phyloP scores from a whole-genome alignment of 176 grass and related monocot species.

The Luzula sylvatica region DNA sequence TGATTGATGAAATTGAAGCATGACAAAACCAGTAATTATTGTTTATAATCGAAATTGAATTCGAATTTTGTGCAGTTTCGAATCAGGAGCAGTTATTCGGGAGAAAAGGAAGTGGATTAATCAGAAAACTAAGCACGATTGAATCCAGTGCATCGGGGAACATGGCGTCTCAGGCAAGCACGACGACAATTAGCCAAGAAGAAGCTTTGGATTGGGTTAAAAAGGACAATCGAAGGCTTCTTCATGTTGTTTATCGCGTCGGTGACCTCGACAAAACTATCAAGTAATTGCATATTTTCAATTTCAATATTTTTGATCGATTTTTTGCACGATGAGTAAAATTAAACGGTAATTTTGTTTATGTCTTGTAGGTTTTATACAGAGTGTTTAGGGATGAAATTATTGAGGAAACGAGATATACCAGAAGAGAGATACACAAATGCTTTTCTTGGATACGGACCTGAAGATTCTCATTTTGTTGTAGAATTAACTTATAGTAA shows the following conservation, averaged over 20 bases:
- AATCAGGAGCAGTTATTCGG: slow-evolving; percentile 34
- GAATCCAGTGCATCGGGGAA: slow-evolving; percentile 29
- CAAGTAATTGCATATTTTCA: slow-evolving; percentile 64
- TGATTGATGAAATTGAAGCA: too few relatives aligned
- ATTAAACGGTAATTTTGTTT: background rate
- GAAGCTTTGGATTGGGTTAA: slow-evolving; percentile 74
- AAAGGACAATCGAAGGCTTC: slow-evolving; percentile 61
- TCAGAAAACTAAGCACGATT: slow-evolving; percentile 27
- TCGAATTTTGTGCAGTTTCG: slow-evolving; percentile 28
- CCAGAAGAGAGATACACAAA: slow-evolving; percentile 95
- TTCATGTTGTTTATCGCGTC: slow-evolving; percentile 92
- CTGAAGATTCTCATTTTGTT: slow-evolving; percentile 92
- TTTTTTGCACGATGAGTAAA: background rate
- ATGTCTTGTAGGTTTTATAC: slow-evolving; percentile 65
- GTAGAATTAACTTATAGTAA: slow-evolving; percentile 94
- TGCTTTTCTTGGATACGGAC: slow-evolving; percentile 86
- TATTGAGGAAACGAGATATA: slow-evolving; percentile 72
- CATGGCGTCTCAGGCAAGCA: slow-evolving; percentile 26
- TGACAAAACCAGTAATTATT: background rate
- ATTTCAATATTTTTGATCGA: background rate
- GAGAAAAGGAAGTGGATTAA: slow-evolving; percentile 25
- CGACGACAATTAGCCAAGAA: slow-evolving; percentile 33
- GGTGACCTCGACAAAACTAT: slow-evolving; percentile 94
- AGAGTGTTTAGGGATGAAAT: slow-evolving; percentile 87
- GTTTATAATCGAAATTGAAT: too few relatives aligned